A percentile compares a stretch with the other conserved stretches of the same genome.
Conservation (phyloP, 495 filamentous ascomycete genomes). For the Bryoglossum gracile region DNA sequence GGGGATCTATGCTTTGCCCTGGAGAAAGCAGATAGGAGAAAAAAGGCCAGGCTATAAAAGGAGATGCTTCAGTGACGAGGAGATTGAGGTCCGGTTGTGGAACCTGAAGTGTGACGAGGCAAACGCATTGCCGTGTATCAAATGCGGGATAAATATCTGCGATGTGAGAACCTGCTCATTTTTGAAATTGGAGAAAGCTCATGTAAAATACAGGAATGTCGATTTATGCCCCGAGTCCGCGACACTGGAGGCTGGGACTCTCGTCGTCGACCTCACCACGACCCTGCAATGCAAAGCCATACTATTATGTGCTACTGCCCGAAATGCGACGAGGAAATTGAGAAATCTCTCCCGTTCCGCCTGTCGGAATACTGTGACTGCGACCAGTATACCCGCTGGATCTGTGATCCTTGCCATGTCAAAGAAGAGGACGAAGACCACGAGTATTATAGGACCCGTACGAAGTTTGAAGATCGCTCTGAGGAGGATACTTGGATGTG, state of each 20-base stretch:
- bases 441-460: constrained; percentile 2
- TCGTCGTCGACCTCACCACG: constrained; percentile 2
- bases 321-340: constrained; percentile 16
- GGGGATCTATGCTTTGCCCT: neutral
- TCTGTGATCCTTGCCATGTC: constrained; percentile 16
- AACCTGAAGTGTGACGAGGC: constrained; percentile 13
- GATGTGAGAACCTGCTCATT: constrained; percentile 8
- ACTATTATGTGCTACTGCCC: constrained; percentile 18
- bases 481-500: neutral
- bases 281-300: too few relatives aligned
- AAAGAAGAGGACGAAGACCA: constrained; percentile 4
- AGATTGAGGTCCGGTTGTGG: constrained; percentile 20
- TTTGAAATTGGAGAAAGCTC: neutral
- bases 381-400: constrained; percentile 21
- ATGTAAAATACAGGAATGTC: constrained; percentile 5
- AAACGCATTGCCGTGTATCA: constrained; percentile 17
- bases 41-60: too few relatives aligned
- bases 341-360: constrained; percentile 11
- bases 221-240: constrained; percentile 11
- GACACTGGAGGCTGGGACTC: neutral
- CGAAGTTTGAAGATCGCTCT: neutral
- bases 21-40: neutral
- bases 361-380: constrained; percentile 24
- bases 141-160: constrained; percentile 21
- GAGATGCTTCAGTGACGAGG: constrained; percentile 9